phyloP scores from a whole-genome alignment of 306 rosid species.

The Sicyos baderoa region DNA sequence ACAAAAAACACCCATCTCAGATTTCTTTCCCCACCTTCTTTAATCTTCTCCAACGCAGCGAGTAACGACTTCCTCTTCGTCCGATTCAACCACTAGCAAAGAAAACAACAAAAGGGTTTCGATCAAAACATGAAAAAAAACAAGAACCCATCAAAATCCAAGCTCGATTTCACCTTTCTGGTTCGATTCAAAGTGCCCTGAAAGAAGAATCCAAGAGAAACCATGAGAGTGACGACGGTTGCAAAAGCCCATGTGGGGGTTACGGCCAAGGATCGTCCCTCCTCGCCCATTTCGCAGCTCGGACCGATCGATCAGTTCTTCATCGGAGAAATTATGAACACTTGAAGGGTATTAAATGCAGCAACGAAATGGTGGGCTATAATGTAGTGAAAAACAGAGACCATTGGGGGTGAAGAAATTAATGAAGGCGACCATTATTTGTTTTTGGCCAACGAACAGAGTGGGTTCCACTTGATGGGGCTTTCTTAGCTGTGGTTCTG shows the following conservation, averaged over 20 bases:
- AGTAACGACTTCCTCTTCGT: conserved; percentile 74
- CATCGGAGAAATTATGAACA: not conserved
- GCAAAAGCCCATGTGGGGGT: conserved; percentile 91
- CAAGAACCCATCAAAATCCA: not conserved
- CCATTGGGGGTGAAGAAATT: conserved; percentile 19
- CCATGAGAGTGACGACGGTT: conserved; percentile 56
- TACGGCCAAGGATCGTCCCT: conserved; percentile 61
- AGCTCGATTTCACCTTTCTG: conserved; percentile 36
- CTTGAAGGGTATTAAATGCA: conserved; percentile 22
- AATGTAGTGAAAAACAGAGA: conserved; percentile 26
- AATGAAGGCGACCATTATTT: conserved; percentile 35
- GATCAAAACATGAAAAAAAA: not conserved
- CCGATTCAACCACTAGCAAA: conserved; percentile 55
- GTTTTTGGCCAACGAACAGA: conserved; percentile 24
- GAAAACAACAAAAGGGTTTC: not conserved
- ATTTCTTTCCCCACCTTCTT: conserved; percentile 65
- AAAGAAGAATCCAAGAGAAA: conserved; percentile 49
- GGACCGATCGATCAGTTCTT: conserved; percentile 12
- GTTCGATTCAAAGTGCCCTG: conserved; percentile 40
- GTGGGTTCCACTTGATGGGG: conserved; percentile 30
- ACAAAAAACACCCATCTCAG: not conserved
- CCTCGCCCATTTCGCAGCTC: conserved; percentile 35
- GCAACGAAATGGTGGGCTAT: conserved; percentile 32
- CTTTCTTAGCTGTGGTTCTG: conserved; percentile 13
- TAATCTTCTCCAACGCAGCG: conserved; percentile 73